phyloP scores from a whole-genome alignment of 257 asterid genomes.

The Buddleja alternifolia region DNA sequence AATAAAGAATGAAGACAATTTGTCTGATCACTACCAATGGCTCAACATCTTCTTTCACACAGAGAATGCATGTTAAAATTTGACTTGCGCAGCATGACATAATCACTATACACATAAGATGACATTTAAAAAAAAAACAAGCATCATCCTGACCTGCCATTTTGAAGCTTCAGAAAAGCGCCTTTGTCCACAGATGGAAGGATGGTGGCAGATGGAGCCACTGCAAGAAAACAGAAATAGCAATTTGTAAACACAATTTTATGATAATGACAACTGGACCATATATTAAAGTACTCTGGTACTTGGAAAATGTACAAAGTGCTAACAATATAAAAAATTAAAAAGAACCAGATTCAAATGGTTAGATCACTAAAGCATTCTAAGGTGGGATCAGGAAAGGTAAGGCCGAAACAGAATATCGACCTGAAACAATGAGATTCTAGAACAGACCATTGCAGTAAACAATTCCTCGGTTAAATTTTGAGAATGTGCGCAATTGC shows the following conservation, averaged over 20 bases:
- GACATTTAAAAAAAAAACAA: constrained; percentile 4
- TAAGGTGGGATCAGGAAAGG: constrained; percentile 38
- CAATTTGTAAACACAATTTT: constrained; percentile 29
- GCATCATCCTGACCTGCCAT: constrained; percentile 70
- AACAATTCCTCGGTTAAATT: constrained; percentile 67
- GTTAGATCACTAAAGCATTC: constrained; percentile 39
- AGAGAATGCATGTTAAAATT: constrained; percentile 14
- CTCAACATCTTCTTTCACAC: background rate
- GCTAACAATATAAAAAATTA: constrained; percentile 7
- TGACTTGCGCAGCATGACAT: constrained; percentile 1
- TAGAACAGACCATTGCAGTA: constrained; percentile 99
- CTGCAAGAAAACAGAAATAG: constrained; percentile 56
- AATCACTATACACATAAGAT: background rate
- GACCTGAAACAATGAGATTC: constrained; percentile 85
- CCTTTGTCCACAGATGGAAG: constrained; percentile 57
- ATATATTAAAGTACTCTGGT: constrained; percentile 20
- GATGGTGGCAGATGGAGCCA: constrained; percentile 58
- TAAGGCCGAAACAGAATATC: constrained; percentile 58
- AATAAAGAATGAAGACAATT: background rate
- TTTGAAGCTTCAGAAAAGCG: constrained; percentile 95
- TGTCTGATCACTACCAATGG: constrained; percentile 14
- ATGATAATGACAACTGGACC: constrained; percentile 20
- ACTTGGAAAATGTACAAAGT: background rate
- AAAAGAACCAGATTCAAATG: constrained; percentile 30
- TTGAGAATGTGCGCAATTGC: constrained; percentile 64